Conservation (phyloP, 108 stramenopile species). For the Pseudonitzschia delicatissima region DNA sequence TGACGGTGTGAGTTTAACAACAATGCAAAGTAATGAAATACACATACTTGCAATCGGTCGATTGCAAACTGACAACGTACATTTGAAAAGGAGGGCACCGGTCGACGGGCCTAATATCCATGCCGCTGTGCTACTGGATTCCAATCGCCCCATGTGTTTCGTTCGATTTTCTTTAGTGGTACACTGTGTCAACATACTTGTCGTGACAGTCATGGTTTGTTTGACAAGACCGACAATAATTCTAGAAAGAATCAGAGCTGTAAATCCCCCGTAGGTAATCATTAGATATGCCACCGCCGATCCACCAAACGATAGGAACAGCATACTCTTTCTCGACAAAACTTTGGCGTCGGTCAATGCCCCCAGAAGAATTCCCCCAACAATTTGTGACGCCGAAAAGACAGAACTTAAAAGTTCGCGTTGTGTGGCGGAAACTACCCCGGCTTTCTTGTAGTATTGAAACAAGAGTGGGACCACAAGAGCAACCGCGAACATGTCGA, state of each 20-base stretch:
- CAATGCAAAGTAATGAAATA: background rate
- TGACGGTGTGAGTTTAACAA: background rate
- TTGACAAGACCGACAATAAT: slow-evolving; percentile 91
- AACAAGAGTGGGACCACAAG: slow-evolving; percentile 85
- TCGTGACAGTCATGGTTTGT: slow-evolving; percentile 93
- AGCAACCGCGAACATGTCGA: slow-evolving; percentile 87
- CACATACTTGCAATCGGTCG: background rate
- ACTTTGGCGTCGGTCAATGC: slow-evolving; percentile 68
- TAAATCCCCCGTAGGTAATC: slow-evolving; percentile 63
- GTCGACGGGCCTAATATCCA: slow-evolving; percentile 79
- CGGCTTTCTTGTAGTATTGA: slow-evolving; percentile 74
- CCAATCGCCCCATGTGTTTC: slow-evolving; percentile 56
- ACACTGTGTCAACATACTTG: slow-evolving; percentile 65
- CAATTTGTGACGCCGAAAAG: slow-evolving; percentile 85
- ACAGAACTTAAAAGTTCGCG: slow-evolving; percentile 76
- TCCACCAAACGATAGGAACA: slow-evolving; percentile 85
- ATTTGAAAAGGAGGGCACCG: slow-evolving; percentile 64
- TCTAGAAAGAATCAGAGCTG: slow-evolving; percentile 57
- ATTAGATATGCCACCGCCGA: slow-evolving; percentile 78
- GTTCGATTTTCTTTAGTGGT: slow-evolving; percentile 52
- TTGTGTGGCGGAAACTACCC: slow-evolving; percentile 65
- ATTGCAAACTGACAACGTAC: slow-evolving; percentile 9
- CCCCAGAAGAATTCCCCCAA: slow-evolving; percentile 83
- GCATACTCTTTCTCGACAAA: slow-evolving; percentile 50
- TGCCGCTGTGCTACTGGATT: slow-evolving; percentile 57